Evolutionary conservation across 2,329 filamentous ascomycete species (phyloP).

Genomic region (Xylariaceae sp.): DNA sequence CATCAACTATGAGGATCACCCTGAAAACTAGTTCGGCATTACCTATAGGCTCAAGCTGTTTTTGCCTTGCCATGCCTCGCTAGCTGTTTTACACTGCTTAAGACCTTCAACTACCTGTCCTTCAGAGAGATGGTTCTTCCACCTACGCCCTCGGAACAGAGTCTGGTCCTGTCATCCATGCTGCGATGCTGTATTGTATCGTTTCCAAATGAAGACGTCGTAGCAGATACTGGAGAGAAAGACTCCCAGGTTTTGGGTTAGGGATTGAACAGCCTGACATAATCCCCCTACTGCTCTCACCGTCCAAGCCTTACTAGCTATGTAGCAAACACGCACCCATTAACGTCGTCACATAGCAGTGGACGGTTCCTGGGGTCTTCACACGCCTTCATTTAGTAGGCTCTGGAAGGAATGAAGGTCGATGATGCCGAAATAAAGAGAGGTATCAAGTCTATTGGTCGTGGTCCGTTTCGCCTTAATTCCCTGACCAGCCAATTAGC

Average conservation of each 20-base stretch:
- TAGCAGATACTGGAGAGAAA: too few relatives aligned
- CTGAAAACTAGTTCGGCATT: constrained; percentile 3
- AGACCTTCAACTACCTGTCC: neutral
- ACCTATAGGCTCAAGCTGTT: neutral
- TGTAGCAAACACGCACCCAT: neutral
- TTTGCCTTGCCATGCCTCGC: neutral
- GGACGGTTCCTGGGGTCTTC: neutral
- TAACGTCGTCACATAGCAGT: neutral
- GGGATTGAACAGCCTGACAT: neutral
- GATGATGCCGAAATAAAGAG: neutral
- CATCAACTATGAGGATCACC: constrained; percentile 11
- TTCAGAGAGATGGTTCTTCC: neutral
- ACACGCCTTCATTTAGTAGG: neutral
- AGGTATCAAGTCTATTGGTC: neutral
- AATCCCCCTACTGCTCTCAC: neutral
- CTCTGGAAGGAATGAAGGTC: neutral
- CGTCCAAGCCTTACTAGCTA: neutral
- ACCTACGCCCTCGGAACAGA: neutral
- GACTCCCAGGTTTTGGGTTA: too few relatives aligned
- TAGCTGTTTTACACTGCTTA: too few relatives aligned
- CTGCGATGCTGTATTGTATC: neutral
- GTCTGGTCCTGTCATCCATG: neutral
- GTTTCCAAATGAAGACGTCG: neutral
- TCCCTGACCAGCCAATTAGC: neutral
- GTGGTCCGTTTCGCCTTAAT: neutral